Conservation (phyloP, 202 grass and related monocot genomes). For the Tripidium arundinaceum region DNA sequence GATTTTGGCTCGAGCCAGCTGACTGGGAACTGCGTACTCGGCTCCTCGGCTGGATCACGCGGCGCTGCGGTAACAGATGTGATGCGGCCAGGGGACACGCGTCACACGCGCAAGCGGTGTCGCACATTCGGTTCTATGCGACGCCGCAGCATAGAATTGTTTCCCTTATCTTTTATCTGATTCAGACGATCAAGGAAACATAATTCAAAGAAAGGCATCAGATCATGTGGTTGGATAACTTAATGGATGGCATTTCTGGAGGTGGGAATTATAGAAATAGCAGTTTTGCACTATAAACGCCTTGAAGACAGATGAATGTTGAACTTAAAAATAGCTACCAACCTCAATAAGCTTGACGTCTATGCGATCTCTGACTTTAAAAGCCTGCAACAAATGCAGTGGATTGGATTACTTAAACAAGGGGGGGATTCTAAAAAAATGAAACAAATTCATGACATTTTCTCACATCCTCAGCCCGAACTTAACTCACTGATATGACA, state of each 20-base stretch:
- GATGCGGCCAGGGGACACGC: no score
- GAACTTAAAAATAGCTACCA: constrained; percentile 29
- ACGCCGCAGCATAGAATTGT: no score
- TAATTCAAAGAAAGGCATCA: constrained; percentile 21
- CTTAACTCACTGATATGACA: constrained; percentile 97
- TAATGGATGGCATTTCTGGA: background rate
- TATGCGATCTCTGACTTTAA: constrained; percentile 85
- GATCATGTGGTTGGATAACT: background rate
- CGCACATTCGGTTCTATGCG: no score
- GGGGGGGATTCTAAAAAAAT: constrained; percentile 12
- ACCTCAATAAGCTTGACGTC: constrained; percentile 99
- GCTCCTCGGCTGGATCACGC: no score
- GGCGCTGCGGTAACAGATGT: no score
- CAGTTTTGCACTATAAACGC: no score
- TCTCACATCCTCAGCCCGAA: constrained; percentile 94
- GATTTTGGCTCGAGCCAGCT: no score
- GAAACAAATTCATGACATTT: constrained; percentile 20
- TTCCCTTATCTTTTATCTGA: constrained; percentile 97
- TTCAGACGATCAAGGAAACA: constrained; percentile 17
- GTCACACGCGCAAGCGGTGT: no score
- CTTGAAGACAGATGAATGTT: background rate
- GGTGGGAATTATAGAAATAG: no score
- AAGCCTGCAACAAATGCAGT: constrained; percentile 51
- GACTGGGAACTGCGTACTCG: no score
- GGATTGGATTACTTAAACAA: constrained; percentile 15